Conservation (phyloP, 1,284 basidiomycete genomes). For the Tranzscheliella williamsii region DNA sequence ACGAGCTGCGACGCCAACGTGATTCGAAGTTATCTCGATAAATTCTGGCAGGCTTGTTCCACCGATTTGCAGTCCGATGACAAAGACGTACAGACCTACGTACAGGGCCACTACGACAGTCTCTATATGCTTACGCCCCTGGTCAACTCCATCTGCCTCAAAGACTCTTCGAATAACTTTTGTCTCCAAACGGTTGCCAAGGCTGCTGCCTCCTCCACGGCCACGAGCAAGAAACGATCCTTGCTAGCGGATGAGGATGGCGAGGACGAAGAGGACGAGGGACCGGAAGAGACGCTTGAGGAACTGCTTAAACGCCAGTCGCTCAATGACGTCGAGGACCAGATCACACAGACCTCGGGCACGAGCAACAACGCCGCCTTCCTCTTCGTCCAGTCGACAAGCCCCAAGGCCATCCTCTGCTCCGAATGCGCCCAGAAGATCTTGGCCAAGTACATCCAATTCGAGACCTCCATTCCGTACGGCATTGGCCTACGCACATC, state of each 20-base stretch:
- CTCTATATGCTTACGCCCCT: slow-evolving; percentile 54
- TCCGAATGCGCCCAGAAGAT: slow-evolving; percentile 48
- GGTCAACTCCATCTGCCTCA: slow-evolving; percentile 47
- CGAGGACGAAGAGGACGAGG: slow-evolving; percentile 5
- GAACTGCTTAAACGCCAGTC: background rate
- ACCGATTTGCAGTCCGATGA: slow-evolving; percentile 40
- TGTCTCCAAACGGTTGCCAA: slow-evolving; percentile 45
- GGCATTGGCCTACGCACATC: slow-evolving; percentile 48
- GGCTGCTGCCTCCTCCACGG: slow-evolving; percentile 13
- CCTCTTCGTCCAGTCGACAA: slow-evolving; percentile 43
- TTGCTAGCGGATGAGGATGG: slow-evolving; percentile 2
- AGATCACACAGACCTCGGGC: slow-evolving; percentile 4
- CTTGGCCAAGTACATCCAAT: slow-evolving; percentile 50
- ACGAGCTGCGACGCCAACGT: slow-evolving; percentile 40
- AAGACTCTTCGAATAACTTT: slow-evolving; percentile 39
- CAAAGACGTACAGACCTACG: slow-evolving; percentile 28
- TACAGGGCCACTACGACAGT: slow-evolving; percentile 48
- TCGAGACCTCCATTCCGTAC: slow-evolving; percentile 54
- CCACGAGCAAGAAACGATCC: background rate
- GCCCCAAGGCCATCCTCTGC: slow-evolving; percentile 47
- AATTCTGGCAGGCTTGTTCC: slow-evolving; percentile 44
- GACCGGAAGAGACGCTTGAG: background rate
- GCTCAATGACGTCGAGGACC: background rate
- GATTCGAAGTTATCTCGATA: slow-evolving; percentile 33
- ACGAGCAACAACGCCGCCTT: slow-evolving; percentile 49